phyloP scores from a whole-genome alignment of 2,329 filamentous ascomycete species.

The Alternaria ethzedia region DNA sequence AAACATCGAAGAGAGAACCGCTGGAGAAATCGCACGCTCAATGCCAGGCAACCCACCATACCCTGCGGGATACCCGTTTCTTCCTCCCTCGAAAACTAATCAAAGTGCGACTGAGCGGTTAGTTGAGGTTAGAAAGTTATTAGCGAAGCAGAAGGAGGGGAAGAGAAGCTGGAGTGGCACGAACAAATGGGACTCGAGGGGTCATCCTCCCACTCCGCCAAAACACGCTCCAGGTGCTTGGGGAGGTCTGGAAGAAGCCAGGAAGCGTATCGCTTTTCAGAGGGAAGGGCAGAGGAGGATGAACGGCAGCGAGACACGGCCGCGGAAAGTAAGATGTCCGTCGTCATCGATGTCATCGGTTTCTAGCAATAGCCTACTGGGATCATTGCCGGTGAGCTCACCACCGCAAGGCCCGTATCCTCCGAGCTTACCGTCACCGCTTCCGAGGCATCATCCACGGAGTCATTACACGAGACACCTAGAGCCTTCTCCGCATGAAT shows the following conservation, averaged over 20 bases:
- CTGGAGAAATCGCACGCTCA: background rate
- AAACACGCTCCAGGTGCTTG: background rate
- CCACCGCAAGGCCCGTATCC: background rate
- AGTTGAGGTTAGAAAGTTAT: background rate
- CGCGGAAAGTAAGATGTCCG: background rate
- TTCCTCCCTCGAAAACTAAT: background rate
- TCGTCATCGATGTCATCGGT: background rate
- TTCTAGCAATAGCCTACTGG: background rate
- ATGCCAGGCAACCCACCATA: background rate
- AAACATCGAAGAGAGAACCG: background rate
- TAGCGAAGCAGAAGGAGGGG: background rate
- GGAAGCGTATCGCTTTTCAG: background rate
- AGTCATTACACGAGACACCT: background rate
- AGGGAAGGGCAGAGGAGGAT: background rate
- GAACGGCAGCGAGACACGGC: background rate
- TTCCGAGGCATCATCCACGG: background rate
- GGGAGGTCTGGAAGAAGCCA: background rate
- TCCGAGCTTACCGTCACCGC: background rate
- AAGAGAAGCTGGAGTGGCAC: background rate
- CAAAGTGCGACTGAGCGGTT: background rate
- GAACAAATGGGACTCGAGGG: background rate
- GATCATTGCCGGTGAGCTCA: rapidly evolving
- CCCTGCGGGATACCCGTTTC: background rate
- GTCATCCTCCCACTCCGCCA: background rate
- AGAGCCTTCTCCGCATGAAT: background rate